phyloP scores from a whole-genome alignment of 179 eudicot genomes.

The Heliamphora pulchella region DNA sequence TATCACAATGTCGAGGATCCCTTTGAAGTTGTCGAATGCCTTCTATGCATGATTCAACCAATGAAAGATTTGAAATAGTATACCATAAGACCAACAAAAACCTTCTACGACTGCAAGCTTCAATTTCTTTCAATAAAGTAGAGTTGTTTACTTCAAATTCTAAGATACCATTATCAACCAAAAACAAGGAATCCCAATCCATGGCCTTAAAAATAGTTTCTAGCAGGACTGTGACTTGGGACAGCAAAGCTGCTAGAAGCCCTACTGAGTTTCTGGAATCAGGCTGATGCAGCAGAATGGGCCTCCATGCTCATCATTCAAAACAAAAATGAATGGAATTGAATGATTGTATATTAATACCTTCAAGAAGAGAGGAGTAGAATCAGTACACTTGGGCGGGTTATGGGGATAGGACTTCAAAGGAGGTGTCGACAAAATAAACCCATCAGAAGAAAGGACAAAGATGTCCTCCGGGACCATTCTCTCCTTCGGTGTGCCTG shows the following conservation, averaged over 20 bases:
- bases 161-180: background rate
- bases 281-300: background rate
- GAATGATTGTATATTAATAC: slow-evolving; percentile 22
- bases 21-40: background rate
- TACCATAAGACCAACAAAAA: background rate
- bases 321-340: background rate
- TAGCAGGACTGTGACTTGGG: background rate
- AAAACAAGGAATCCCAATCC: background rate
- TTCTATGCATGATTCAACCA: background rate
- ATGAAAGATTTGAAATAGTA: background rate
- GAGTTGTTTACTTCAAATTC: background rate
- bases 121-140: background rate
- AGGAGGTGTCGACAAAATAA: slow-evolving; percentile 42
- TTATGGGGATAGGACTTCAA: slow-evolving; percentile 72
- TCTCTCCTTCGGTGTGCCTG: slow-evolving; percentile 94
- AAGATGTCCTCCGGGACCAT: slow-evolving; percentile 90
- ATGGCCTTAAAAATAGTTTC: background rate
- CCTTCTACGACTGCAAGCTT: background rate
- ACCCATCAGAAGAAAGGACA: slow-evolving; percentile 66
- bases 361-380: slow-evolving; percentile 81
- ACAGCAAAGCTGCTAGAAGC: background rate
- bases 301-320: too few species aligned
- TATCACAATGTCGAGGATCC: background rate
- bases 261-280: background rate
- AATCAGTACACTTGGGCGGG: slow-evolving; percentile 87